Evolutionary conservation across 345 rosid species (phyloP), one percentile per base, ranked within the genome.

Genomic region (Eucalyptus sideroxylon): DNA sequence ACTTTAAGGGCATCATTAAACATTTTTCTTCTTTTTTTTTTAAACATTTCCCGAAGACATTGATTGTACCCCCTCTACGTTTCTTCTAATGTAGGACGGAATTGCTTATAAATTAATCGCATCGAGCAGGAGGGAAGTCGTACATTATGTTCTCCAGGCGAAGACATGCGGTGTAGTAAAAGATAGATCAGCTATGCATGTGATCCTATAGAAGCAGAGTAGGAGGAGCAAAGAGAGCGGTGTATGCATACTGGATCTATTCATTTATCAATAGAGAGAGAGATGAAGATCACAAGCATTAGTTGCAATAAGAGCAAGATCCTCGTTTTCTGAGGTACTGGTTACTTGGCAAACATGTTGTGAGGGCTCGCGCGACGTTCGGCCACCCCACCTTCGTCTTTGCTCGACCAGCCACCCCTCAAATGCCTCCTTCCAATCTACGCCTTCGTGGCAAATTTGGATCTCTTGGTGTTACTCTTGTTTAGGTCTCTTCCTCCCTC

Each of bases 251-350:
- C 4, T 65, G 34, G 17, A 30, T 31, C 72, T 65, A 13, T 65
- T 30, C 37, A 14, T 30, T 65, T 65, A n/a, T 65, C 37, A 13
- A 65, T 4, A 40, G 37, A 34, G 37, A 34, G 37, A 62, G 11
- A 60, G 31, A 26, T 26, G 65, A 8, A 40, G 3, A 72, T 19
- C 26, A 10, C 26, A 37, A 72, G 26, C 44, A 72, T 42, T 17
- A 11, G 82, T 37, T 72, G 90, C 44, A 16, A 87, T 4, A 69
- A 77, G 31, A 87, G 40, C 86, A 90, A 89, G 67, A 92, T 93
- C 56, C 91, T 92, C 26, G 85, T 93, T 24, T 90, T 93, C 26
- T 93, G 94, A 4, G 94, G 92, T 91, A 92, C 90, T 5, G 95
- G 93, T 23, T 92, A 94, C 88, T 55, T 1, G 94, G 94, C 23